Evolutionary conservation across 257 asterid species (phyloP), one percentile per base, ranked within the genome.

Genomic region (Gentiana straminea): DNA sequence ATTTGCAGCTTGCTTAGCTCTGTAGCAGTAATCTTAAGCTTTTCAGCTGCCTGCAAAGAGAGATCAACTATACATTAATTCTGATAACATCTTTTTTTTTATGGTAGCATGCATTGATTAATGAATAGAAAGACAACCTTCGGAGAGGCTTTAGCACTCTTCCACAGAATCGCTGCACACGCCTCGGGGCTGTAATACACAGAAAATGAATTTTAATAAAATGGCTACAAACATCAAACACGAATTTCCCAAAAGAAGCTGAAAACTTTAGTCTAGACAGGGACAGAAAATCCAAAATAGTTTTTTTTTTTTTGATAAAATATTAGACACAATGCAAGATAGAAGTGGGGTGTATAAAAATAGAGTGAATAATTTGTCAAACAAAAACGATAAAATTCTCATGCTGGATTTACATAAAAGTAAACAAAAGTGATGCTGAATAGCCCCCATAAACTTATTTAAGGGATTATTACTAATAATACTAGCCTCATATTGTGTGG

Each of bases 81-180:
- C 60, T 13, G 43, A 66, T 49, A 34, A 56, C 68, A 68, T 49
- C 33, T 13, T 70, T 44, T 51, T 63, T 44, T 54, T 41, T 44
- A 55, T 44, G 52, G 35, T 57, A 36, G 63, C 57, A 49, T 15
- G 44, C 10, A 35, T 33, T 37, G 47, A 7, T 35, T 39, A 54
- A 10, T 33, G 52, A 54, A 35, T 69, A 13, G 13, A 50, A 60
- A 58, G 70, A 55, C 60, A 64, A 87, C 98, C 98, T 83, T 75
- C 13, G 94, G 90, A 55, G 98, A 59, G 68, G 94, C 94, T 77
- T 84, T 83, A 35, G 97, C 83, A 66, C 68, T 64, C 76, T 91
- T 91, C 84, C 83, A 91, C 76, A 91, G 71, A 70, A 91, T 91
- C 64, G 98, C 96, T 33, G 98, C 98, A 64, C 96, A 84, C 55